Evolutionary conservation across 192 early-diverging fungal species (phyloP).

Genomic region (Rhizoclosmatium globosum): DNA sequence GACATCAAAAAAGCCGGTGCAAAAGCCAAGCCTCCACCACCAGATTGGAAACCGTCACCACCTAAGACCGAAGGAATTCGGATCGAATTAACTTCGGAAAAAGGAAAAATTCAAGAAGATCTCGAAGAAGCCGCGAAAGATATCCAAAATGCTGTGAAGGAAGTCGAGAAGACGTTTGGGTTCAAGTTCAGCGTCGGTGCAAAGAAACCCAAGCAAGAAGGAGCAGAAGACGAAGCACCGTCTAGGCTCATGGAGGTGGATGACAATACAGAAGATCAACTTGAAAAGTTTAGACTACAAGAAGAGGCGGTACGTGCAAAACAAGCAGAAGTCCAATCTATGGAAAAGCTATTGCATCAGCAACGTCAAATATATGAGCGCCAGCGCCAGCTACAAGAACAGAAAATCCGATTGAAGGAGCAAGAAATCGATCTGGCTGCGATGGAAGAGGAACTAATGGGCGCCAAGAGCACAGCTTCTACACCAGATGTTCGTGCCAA

Average conservation of each 20-base stretch:
- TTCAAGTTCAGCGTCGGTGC: background rate
- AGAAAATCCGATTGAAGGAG: background rate
- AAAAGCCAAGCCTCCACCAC: background rate
- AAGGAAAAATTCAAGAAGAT: background rate
- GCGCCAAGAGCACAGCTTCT: background rate
- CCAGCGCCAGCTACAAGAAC: constrained; percentile 6
- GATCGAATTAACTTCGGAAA: background rate
- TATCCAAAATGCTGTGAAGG: background rate
- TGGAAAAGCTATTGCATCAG: background rate
- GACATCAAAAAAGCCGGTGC: constrained; percentile 18
- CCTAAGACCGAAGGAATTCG: too few species aligned
- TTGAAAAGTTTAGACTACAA: background rate
- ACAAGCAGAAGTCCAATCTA: background rate
- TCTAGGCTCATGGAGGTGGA: background rate
- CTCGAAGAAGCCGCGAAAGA: background rate
- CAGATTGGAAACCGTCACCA: too few species aligned
- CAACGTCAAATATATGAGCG: background rate
- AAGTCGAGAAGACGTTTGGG: background rate
- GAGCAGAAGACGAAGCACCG: background rate
- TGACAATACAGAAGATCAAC: background rate
- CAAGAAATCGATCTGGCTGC: constrained; percentile 12
- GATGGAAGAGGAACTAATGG: background rate
- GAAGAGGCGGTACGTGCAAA: background rate
- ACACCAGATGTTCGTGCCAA: background rate
- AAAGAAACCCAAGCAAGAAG: background rate